Conservation (phyloP, 371 early-diverging fungal genomes). For the Mucor racemosus region DNA sequence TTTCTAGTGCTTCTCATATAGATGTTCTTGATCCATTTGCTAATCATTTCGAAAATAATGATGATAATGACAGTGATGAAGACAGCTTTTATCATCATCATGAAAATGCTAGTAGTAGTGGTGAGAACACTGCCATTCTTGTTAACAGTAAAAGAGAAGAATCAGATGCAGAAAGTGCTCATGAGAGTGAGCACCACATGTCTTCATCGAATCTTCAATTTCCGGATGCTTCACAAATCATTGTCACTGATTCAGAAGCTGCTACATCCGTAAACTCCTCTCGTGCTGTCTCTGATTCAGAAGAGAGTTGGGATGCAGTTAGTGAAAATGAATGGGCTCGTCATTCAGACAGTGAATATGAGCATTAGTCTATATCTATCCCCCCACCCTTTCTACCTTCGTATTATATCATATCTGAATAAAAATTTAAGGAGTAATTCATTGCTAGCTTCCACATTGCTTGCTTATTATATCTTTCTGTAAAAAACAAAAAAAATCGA, state of each 20-base stretch:
- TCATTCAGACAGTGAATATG: not conserved
- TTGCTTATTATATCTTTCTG: too few relatives aligned
- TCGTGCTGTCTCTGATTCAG: slow-evolving; percentile 28
- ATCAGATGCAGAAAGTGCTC: not conserved
- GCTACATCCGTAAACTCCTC: not conserved
- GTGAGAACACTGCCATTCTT: not conserved
- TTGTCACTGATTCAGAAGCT: not conserved
- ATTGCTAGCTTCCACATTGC: too few relatives aligned
- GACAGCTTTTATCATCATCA: not conserved
- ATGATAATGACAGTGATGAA: not conserved
- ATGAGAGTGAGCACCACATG: not conserved
- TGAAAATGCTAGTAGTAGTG: slow-evolving; percentile 5
- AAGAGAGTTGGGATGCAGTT: slow-evolving; percentile 40
- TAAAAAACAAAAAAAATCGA: too few relatives aligned
- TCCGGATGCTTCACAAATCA: slow-evolving; percentile 8
- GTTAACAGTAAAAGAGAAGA: not conserved
- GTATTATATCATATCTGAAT: not conserved
- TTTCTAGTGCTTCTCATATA: not conserved
- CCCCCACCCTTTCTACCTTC: too few relatives aligned
- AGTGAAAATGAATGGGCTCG: slow-evolving; percentile 15
- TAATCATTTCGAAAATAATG: not conserved
- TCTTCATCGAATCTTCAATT: slow-evolving; percentile 11
- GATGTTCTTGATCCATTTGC: not conserved
- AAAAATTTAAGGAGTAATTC: too few relatives aligned
- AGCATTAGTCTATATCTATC: not conserved